Evolutionary conservation across 169 alveolate genomes (phyloP), one percentile per base, ranked within the genome.

Genomic region (Prorocentrum cordatum): DNA sequence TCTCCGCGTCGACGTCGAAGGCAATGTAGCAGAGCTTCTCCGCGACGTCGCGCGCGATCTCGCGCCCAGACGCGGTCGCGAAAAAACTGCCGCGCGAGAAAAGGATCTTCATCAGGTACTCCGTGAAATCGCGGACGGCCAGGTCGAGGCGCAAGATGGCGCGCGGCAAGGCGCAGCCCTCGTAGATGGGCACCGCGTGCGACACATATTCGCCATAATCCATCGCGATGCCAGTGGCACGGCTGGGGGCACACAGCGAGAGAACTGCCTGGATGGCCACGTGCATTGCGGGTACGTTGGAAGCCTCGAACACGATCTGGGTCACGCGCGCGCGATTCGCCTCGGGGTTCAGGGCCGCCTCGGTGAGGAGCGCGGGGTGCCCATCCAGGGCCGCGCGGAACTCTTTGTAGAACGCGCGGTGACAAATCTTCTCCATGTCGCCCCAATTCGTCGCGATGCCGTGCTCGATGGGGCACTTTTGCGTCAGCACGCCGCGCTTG

Each of bases 121-220:
- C 96, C 22, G 99, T 96, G 42, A 97, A 92, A 92, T 97, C 99
- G 83, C 99, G 94, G 38, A 99, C 99, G 7, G 99, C 99, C 82
- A 98, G 92, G 80, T 96, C 97, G 54, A 97, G 92, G 72, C 98
- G 93, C 94, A 93, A 91, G 64, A 97, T 96, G 36, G 99, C 99
- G 47, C 67, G 92, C 26, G 92, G 92, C 24, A 84, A 31, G 6
- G 92, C 91, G 92, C 91, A 33, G 95, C 96, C 99, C 92, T 98
- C 99, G 94, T 97, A 98, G 86, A 98, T 97, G 47, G 99, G 99
- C 61, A 97, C 99, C 61, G 99, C 96, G 95, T 97, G 99, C 22
- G 99, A 93, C 14, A 97, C 99, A 77, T 99, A 99, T 92, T 62
- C 99, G 32, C 99, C 99, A 62, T 98, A 95, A 93, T 98, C 99